phyloP scores from a whole-genome alignment of 75 land plant genomes.

The Chamaecyparis obtusa region DNA sequence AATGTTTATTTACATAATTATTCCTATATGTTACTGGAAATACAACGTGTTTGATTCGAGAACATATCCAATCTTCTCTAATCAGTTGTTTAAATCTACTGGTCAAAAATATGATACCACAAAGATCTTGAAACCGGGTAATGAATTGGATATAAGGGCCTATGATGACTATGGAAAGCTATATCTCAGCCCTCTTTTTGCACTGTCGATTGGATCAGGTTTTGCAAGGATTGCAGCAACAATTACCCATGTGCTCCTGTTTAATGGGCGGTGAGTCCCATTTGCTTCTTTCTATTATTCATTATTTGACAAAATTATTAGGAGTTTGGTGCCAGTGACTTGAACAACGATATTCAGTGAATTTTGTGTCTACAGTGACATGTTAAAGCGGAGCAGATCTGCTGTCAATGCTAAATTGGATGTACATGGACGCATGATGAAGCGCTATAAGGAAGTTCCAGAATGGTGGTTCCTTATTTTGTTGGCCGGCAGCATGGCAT shows the following conservation, averaged over 20 bases:
- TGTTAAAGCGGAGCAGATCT: constrained; percentile 67
- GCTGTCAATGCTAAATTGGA: constrained; percentile 67
- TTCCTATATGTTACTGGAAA: constrained; percentile 82
- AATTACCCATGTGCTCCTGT: constrained; percentile 74
- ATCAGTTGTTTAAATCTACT: constrained; percentile 52
- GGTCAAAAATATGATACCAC: constrained; percentile 67
- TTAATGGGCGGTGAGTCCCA: constrained; percentile 68
- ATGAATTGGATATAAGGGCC: constrained; percentile 57
- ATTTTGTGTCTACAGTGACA: constrained; percentile 46
- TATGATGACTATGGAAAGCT: constrained; percentile 72
- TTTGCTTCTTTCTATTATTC: background rate
- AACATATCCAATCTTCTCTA: constrained; percentile 87
- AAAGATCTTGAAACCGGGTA: constrained; percentile 54
- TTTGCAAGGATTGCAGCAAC: constrained; percentile 91
- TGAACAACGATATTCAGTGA: background rate
- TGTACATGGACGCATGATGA: constrained; percentile 80
- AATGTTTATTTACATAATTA: constrained; percentile 68
- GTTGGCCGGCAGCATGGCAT: constrained; percentile 44
- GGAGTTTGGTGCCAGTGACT: background rate
- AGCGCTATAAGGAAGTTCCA: constrained; percentile 72
- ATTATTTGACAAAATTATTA: background rate
- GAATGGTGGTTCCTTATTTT: constrained; percentile 75
- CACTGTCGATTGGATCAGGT: constrained; percentile 82
- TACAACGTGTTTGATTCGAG: constrained; percentile 67
- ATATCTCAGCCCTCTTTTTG: constrained; percentile 80